Base-by-base conservation (phyloP, 305 asterid genomes). In the Ajuga reptans region DNA sequence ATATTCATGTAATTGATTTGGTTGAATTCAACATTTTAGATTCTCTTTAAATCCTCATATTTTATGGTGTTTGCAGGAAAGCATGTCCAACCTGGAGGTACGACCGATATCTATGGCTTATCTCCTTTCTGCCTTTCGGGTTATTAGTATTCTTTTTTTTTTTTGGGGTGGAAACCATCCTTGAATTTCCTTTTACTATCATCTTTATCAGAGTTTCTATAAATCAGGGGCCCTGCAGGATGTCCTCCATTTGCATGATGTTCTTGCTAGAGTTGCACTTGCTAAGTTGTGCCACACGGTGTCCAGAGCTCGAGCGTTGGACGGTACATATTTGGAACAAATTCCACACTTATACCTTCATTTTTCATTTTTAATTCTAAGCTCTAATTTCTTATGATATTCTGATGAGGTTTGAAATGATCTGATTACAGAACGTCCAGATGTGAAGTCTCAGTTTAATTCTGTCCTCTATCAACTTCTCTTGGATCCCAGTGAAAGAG, bases 401-500 rank as follows among this genome's bases (percentile, higher is more conserved):
- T 64, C 62, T 74, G 64, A 69, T 71, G 71, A 65, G 45, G 58
- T 52, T 75, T 62, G 59, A 58, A 78, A 58, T 73, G 50, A 69
- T 71, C 61, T 45, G 17, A 64, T 39, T 80, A 61, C 93, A 94
- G 99, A 91, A 75, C 89, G 97, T 67, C 87, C 95, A 14, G 99
- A 89, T 75, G 79, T 94, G 75, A 88, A 83, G 86, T 77, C 89
- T 79, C 96, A 84, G 74, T 94, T 94, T 79, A 86, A 82, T 68
- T 86, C 93, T 15, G 78, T 91, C 69, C 99, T 94, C 75, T 94
- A 89, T 79, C 99, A 94, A 73, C 91, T 94, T 55, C 95, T 94
- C 68, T 80, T 94, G 83, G 99, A 94, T 83, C 99, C 99, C 71
- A 94, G 95, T 75, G 99, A 94, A 82, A 86, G 97, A 78, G 99